These are phyloP conservation scores for Tuber magnatum DNA, from an alignment of 495 filamentous ascomycete species.

Conservation along the genomic window DNA sequence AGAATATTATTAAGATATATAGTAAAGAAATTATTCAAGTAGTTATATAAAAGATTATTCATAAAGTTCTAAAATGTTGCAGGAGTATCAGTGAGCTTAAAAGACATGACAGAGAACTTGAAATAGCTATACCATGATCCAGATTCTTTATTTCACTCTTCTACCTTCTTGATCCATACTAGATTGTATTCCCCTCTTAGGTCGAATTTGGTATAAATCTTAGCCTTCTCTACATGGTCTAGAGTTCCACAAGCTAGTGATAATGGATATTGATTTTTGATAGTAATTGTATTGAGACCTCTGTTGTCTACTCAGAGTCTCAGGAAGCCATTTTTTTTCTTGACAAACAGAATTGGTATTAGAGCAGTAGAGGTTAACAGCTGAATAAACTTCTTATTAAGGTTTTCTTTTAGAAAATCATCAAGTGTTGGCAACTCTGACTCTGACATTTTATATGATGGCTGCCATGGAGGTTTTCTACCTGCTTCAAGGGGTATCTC, in stretches of 20 bases:
- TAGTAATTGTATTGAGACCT: constrained; percentile 26
- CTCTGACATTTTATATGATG: too few species aligned
- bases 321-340: constrained; percentile 8
- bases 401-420: too few species aligned
- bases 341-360: constrained; percentile 13
- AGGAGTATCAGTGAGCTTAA: constrained; percentile 7
- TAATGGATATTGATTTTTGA: constrained; percentile 23
- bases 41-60: background rate
- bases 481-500: too few species aligned
- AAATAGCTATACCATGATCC: constrained; percentile 32
- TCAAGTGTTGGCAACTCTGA: too few species aligned
- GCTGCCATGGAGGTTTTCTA: too few species aligned
- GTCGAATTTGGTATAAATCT: constrained; percentile 16
- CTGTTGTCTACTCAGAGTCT: constrained; percentile 22
- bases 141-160: constrained; percentile 44
- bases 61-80: constrained; percentile 8
- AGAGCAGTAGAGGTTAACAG: constrained; percentile 4
- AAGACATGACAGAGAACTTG: constrained; percentile 6
- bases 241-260: constrained; percentile 14
- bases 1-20: too few species aligned
- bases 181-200: constrained; percentile 11
- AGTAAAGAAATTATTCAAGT: background rate
- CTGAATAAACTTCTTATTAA: constrained; percentile 13
- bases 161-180: constrained; percentile 39
- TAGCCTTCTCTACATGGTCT: constrained; percentile 9